A percentile compares a stretch with the other conserved stretches of the same genome.
phyloP scores from a whole-genome alignment of 352 stramenopile genomes.

The Phytophthora pinifolia region DNA sequence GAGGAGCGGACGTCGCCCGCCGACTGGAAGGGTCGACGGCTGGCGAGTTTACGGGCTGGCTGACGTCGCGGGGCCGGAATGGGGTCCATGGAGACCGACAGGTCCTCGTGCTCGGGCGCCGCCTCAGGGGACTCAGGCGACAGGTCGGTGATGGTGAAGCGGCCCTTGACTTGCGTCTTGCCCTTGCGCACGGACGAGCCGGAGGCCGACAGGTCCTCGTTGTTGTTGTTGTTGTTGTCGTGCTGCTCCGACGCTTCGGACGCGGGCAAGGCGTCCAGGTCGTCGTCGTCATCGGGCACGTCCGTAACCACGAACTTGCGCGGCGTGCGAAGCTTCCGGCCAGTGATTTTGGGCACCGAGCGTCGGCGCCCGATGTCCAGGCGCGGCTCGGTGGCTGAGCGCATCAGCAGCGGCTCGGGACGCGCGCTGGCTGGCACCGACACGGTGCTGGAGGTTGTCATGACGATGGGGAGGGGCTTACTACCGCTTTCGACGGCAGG shows the following conservation, averaged over 20 bases:
- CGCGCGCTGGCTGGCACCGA: constrained; percentile 6
- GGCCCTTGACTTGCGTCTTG: constrained; percentile 71
- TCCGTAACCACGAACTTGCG: constrained; percentile 77
- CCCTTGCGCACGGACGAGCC: constrained; percentile 35
- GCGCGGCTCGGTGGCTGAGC: constrained; percentile 19
- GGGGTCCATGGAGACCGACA: constrained; percentile 27
- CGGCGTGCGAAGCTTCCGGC: constrained; percentile 54
- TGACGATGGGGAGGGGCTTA: constrained; percentile 2
- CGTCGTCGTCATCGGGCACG: constrained; percentile 56
- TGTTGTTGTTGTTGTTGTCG: constrained; percentile 21
- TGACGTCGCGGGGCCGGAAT: constrained; percentile 17
- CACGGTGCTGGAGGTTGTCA: constrained; percentile 35
- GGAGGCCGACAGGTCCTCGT: constrained; percentile 22
- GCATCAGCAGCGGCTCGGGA: constrained; percentile 11
- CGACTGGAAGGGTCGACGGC: constrained; percentile 30
- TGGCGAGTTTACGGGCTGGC: constrained; percentile 18
- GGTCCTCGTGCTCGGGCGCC: constrained; percentile 25
- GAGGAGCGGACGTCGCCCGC: constrained; percentile 27
- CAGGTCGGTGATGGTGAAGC: constrained; percentile 85
- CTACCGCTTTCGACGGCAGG: background rate
- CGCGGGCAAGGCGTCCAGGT: constrained; percentile 18
- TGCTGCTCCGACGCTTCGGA: constrained; percentile 12
- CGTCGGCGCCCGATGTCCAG: constrained; percentile 22
- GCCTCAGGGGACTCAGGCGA: constrained; percentile 56
- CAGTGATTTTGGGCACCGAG: constrained; percentile 54